phyloP scores from a whole-genome alignment of 805 yeast genomes.

The Maudiozyma turicensis region DNA sequence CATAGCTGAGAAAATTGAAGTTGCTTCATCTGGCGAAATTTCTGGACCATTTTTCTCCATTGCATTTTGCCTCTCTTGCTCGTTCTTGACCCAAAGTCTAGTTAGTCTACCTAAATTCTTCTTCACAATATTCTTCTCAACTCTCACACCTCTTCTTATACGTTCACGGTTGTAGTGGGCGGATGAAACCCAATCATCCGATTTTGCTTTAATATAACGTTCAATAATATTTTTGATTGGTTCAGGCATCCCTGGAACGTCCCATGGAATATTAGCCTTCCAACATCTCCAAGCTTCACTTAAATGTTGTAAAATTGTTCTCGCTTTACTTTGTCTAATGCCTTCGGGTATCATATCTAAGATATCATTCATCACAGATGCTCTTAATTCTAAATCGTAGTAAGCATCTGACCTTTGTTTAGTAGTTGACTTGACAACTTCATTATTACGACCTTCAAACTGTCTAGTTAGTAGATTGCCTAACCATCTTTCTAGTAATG shows the following conservation, averaged over 20 bases:
- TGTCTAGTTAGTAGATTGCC: slow-evolving; percentile 87
- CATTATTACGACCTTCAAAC: slow-evolving; percentile 92
- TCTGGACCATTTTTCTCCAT: slow-evolving; percentile 83
- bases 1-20: slow-evolving; percentile 74
- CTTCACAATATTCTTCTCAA: slow-evolving; percentile 88
- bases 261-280: slow-evolving; percentile 98
- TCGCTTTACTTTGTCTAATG: slow-evolving; percentile 74
- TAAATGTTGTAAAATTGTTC: slow-evolving; percentile 81
- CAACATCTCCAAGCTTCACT: slow-evolving; percentile 99
- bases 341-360: slow-evolving; percentile 97
- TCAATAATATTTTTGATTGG: slow-evolving; percentile 82
- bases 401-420: slow-evolving; percentile 94
- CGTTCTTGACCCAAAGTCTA: slow-evolving; percentile 83
- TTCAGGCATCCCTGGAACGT: slow-evolving; percentile 90
- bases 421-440: slow-evolving; percentile 86
- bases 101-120: slow-evolving; percentile 90
- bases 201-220: slow-evolving; percentile 86
- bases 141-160: slow-evolving; percentile 79
- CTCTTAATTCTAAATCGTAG: slow-evolving; percentile 85
- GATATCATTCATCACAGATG: slow-evolving; percentile 91
- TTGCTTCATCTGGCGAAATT: slow-evolving; percentile 80
- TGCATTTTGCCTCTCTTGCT: slow-evolving; percentile 76
- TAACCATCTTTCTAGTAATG: slow-evolving; percentile 88
- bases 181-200: slow-evolving; percentile 92
- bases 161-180: slow-evolving; percentile 90